A percentile compares a stretch with the other conserved stretches of the same genome.
phyloP scores from a whole-genome alignment of 2,329 filamentous ascomycete species.

The Septoria linicola region DNA sequence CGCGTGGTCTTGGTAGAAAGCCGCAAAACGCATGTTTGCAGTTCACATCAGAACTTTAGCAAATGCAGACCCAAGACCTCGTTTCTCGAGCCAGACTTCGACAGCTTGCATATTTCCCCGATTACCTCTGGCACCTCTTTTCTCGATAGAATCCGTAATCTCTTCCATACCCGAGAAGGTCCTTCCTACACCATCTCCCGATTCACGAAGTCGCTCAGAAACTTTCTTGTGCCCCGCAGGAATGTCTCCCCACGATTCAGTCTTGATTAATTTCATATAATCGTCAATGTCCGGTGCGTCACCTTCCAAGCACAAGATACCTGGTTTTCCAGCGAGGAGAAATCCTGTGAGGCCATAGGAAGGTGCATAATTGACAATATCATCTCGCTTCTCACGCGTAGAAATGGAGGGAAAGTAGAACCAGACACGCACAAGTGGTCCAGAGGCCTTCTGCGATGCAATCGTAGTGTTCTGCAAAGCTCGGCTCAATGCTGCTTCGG shows the following conservation, averaged over 20 bases:
- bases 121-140: conserved; percentile 52
- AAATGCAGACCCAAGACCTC: conserved; percentile 48
- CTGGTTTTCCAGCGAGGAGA: conserved; percentile 60
- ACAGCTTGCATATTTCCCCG: conserved; percentile 55
- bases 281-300: conserved; percentile 51
- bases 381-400: conserved; percentile 58
- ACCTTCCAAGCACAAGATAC: conserved; percentile 55
- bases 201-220: conserved; percentile 55
- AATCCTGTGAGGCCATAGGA: conserved; percentile 58
- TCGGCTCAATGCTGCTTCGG: background rate
- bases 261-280: conserved; percentile 65
- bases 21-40: too few relatives aligned
- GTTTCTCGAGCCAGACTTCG: conserved; percentile 51
- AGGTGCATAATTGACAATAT: conserved; percentile 56
- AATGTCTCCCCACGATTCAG: conserved; percentile 63
- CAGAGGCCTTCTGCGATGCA: background rate
- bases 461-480: background rate
- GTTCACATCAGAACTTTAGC: conserved; percentile 42
- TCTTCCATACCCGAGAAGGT: conserved; percentile 58
- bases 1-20: too few relatives aligned
- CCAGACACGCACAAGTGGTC: conserved; percentile 54
- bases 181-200: conserved; percentile 34
- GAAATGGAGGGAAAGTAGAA: conserved; percentile 64
- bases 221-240: conserved; percentile 63
- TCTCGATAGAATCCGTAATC: conserved; percentile 54